phyloP scores from a whole-genome alignment of 2,329 filamentous ascomycete genomes.

The Aspergillus oerlinghausenensis region DNA sequence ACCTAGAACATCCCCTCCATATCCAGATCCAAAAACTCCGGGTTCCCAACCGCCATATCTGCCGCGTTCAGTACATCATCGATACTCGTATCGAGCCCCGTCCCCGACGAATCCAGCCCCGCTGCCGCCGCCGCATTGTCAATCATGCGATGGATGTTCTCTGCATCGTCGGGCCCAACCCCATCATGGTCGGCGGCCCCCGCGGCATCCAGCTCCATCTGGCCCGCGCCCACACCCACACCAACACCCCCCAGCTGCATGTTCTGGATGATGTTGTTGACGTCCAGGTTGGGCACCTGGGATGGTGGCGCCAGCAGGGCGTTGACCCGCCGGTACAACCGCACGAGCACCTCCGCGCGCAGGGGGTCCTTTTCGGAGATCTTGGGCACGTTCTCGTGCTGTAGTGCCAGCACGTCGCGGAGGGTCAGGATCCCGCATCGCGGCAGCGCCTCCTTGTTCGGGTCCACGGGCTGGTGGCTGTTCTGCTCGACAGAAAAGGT shows the following conservation, averaged over 20 bases:
- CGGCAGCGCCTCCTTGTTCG: constrained; percentile 29
- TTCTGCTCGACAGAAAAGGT: constrained; percentile 37
- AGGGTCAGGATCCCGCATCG: constrained; percentile 36
- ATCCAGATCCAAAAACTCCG: constrained; percentile 42
- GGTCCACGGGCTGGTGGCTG: constrained; percentile 30
- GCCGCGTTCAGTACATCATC: constrained; percentile 42
- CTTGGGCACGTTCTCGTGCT: constrained; percentile 37
- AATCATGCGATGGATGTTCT: constrained; percentile 37
- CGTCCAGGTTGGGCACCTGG: constrained; percentile 38
- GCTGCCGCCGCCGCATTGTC: constrained; percentile 35
- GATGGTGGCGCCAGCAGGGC: constrained; percentile 35
- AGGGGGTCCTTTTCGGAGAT: constrained; percentile 42
- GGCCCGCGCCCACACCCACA: constrained; percentile 14
- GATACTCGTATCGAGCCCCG: constrained; percentile 35
- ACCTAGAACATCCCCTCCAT: constrained; percentile 42
- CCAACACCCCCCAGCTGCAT: constrained; percentile 35
- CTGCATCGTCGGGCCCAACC: constrained; percentile 20
- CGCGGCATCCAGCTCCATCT: constrained; percentile 29
- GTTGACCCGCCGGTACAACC: constrained; percentile 43
- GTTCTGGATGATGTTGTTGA: constrained; percentile 40
- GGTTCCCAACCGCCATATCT: constrained; percentile 41
- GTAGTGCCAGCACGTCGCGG: constrained; percentile 36
- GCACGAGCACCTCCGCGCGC: constrained; percentile 42
- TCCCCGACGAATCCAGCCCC: constrained; percentile 18
- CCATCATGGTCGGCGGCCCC: constrained; percentile 10